Evolutionary conservation across 2,329 filamentous ascomycete genomes (phyloP).

Genomic region (Kalmusia sp.): DNA sequence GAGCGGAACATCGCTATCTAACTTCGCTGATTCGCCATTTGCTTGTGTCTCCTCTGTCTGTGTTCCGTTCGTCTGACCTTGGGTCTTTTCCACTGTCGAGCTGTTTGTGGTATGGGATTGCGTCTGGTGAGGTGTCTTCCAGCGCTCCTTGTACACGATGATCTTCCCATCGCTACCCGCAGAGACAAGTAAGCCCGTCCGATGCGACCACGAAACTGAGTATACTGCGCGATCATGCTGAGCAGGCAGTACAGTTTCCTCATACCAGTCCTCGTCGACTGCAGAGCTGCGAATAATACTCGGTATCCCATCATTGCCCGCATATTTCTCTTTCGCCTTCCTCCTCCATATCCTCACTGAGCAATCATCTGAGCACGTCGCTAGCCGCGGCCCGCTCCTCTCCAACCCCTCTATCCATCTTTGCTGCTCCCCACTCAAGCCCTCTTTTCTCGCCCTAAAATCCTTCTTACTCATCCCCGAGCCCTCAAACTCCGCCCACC

Average conservation of each 20-base stretch:
- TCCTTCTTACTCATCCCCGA: constrained; percentile 42
- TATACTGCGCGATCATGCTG: constrained; percentile 85
- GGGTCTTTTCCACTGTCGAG: too few species aligned
- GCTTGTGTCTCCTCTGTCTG: constrained; percentile 20
- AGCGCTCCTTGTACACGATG: constrained; percentile 76
- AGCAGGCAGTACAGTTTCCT: constrained; percentile 76
- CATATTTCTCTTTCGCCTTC: constrained; percentile 59
- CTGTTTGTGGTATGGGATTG: constrained; percentile 12
- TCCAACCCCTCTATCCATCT: constrained; percentile 47
- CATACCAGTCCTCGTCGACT: constrained; percentile 82
- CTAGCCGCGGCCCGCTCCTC: constrained; percentile 64
- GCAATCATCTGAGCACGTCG: constrained; percentile 85
- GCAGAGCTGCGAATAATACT: constrained; percentile 81
- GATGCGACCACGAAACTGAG: constrained; percentile 80
- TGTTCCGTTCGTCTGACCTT: constrained; percentile 24
- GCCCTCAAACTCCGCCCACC: constrained; percentile 77
- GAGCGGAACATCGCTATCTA: constrained; percentile 18
- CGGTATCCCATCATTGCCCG: constrained; percentile 70
- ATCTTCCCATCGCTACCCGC: constrained; percentile 86
- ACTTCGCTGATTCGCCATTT: constrained; percentile 36
- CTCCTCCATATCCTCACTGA: constrained; percentile 82
- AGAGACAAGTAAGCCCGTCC: constrained; percentile 80
- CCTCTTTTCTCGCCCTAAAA: constrained; percentile 30
- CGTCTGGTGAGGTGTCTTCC: constrained; percentile 38
- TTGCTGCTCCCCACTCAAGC: constrained; percentile 40